Conservation (phyloP, 345 rosid species). For the Corchorus olitorius region DNA sequence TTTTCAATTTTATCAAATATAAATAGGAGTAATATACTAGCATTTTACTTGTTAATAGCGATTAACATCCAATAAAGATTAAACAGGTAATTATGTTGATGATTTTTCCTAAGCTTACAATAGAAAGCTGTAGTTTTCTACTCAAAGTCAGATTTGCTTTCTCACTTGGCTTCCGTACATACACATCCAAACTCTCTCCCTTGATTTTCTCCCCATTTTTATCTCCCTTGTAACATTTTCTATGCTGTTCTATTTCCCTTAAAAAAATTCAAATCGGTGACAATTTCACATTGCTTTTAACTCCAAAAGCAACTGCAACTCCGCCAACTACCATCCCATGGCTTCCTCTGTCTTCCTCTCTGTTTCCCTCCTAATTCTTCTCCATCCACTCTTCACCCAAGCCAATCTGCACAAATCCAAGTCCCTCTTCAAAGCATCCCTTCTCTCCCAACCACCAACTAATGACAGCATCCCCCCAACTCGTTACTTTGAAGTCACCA, state of each 20-base stretch:
- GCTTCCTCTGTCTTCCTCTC: constrained; percentile 38
- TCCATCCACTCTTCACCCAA: constrained; percentile 25
- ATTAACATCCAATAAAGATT: too few species aligned
- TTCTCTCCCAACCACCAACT: constrained; percentile 36
- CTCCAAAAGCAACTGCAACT: not conserved
- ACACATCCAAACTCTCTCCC: not conserved
- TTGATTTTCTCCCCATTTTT: not conserved
- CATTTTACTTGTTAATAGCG: too few species aligned
- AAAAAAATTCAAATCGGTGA: not conserved
- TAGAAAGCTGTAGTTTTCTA: not conserved
- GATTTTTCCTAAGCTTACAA: too few species aligned
- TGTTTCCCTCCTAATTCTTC: constrained; percentile 34
- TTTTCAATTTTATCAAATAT: too few species aligned
- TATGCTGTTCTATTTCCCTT: not conserved
- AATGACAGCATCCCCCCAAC: constrained; percentile 44
- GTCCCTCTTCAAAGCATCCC: constrained; percentile 34
- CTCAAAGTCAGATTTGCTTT: not conserved
- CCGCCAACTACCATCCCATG: constrained; percentile 15
- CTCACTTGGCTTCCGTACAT: not conserved
- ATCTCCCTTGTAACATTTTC: not conserved
- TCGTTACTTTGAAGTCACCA: constrained; percentile 76
- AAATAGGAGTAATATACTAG: too few species aligned
- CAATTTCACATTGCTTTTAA: not conserved
- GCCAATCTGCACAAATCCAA: constrained; percentile 49
- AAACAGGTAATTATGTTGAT: too few species aligned